phyloP scores from a whole-genome alignment of 257 asterid species.

The Euphrasia confusa region DNA sequence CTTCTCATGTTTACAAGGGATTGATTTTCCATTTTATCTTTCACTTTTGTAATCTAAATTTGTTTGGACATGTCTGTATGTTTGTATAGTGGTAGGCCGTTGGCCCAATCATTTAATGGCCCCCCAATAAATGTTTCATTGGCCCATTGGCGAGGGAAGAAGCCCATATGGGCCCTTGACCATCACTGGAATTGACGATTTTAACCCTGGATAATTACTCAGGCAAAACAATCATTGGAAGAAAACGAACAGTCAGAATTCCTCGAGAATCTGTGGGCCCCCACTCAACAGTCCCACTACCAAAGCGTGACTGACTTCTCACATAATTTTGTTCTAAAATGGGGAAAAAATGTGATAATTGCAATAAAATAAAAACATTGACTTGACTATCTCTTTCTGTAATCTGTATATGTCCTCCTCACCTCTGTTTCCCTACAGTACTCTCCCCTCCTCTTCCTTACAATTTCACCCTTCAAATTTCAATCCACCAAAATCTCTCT shows the following conservation, averaged over 20 bases:
- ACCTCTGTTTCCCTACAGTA: background rate
- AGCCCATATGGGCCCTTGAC: no score
- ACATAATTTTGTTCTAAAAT: background rate
- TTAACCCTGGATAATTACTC: background rate
- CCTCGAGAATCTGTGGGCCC: background rate
- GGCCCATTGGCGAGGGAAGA: background rate
- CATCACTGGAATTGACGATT: no score
- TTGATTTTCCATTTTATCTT: no score
- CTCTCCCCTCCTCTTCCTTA: background rate
- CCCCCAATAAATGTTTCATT: no score
- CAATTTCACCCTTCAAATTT: slow-evolving; percentile 15
- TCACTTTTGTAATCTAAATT: no score
- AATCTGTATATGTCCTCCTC: background rate
- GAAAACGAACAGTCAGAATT: background rate
- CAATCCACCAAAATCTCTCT: slow-evolving; percentile 17
- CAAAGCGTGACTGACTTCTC: background rate
- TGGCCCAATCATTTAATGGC: no score
- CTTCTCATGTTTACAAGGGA: no score
- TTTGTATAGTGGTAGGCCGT: no score
- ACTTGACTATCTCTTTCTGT: background rate
- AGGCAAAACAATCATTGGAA: background rate
- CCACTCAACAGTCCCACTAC: background rate
- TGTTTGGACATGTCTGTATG: no score
- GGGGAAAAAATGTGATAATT: background rate
- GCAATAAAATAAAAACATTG: background rate